Evolutionary conservation across 106 monocot species (phyloP), one percentile per base, ranked within the genome.

Genomic region (Dendrobium catenatum): DNA sequence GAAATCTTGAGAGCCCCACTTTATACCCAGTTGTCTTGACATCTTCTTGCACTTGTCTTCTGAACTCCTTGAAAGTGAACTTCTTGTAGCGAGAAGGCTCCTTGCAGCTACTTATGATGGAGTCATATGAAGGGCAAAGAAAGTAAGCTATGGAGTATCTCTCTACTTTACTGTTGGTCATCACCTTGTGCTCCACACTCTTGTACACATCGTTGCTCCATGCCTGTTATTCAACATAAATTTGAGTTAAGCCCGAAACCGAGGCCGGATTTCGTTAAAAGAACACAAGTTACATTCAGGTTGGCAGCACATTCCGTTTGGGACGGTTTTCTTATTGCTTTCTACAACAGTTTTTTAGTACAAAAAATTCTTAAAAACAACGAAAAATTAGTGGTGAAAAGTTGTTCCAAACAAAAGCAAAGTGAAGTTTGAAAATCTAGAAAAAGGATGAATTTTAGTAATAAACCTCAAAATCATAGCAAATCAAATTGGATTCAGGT

Each of bases 51-150:
- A 90, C 93, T 78, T 93, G 93, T 22, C 42, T 78, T 56, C 87
- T 90, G 79, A 85, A 93, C 87, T 93, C 88, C 37, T 82, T 85
- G 77, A 93, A 90, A 37, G 90, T 90, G 88, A 90, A 93, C 24
- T 79, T 86, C 78, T 66, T 81, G 76, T 90, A 93, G 61, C 43
- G 79, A 1, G 85, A 85, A 33, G 81, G 42, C 68, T 84, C 81
- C 48, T 17, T 79, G 83, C 83, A 86, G 19, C 81, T 84, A 8
- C 81, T 83, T 80, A 85, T 81, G 13, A 33, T 79, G 19, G 79
- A 79, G 27, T 88, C 84, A 37, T 85, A 80, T n/a, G 85, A 85
- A 41, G 88, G 88, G 82, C 85, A 88, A 19, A 88, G 82, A 24
- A 88, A 88, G 61, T 81, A 88, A 16, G 87, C 84, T 58, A 88